Evolutionary conservation across 768 basidiomycete genomes (phyloP).

Genomic region (Trametopsis cervina): DNA sequence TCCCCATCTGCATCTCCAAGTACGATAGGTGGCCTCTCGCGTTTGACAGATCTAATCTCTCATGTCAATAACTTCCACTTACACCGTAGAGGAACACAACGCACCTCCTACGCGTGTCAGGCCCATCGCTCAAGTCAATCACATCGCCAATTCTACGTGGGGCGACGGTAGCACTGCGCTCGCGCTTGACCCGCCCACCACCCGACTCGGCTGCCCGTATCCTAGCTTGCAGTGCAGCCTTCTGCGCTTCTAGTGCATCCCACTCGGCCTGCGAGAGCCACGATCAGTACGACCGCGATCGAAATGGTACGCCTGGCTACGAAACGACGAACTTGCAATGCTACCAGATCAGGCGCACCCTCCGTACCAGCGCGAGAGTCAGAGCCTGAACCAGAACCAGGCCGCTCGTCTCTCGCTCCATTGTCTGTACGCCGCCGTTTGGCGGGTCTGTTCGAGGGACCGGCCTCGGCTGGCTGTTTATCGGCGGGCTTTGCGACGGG

Average conservation of each 20-base stretch:
- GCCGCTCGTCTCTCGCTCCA: no score
- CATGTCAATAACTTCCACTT: no score
- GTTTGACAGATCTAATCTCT: no score
- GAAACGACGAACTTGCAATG: not conserved
- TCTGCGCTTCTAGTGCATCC: not conserved
- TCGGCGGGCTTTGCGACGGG: not conserved
- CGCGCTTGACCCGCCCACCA: no score
- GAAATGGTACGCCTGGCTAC: not conserved
- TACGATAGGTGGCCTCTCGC: slow-evolving; percentile 1
- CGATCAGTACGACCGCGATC: not conserved
- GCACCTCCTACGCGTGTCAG: no score
- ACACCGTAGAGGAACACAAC: no score
- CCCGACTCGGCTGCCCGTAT: not conserved
- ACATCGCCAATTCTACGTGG: no score
- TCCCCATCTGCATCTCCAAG: not conserved
- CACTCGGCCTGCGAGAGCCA: not conserved
- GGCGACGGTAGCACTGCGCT: no score
- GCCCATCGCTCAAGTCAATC: no score
- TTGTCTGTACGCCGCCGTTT: not conserved
- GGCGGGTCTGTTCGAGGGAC: not conserved
- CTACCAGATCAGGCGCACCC: not conserved
- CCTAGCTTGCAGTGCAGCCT: not conserved
- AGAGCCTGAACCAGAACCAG: no score
- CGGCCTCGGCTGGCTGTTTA: not conserved
- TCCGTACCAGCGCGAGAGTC: no score